A percentile compares a stretch with the other conserved stretches of the same genome.
Conservation (phyloP, 257 asterid genomes). For the Capsicum chinense region DNA sequence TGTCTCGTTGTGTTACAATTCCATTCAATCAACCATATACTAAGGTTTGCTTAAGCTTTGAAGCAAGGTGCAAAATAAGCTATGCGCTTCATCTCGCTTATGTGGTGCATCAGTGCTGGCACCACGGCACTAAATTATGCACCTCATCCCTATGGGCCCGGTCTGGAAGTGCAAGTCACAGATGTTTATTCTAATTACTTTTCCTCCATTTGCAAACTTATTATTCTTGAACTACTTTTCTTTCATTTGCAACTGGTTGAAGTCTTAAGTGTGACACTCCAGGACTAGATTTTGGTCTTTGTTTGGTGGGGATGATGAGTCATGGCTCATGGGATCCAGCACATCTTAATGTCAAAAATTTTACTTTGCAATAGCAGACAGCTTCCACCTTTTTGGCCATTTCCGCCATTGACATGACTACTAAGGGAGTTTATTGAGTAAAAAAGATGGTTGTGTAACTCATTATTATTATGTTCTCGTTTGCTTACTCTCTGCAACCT, state of each 20-base stretch:
- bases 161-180: not conserved
- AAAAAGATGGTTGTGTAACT: not conserved
- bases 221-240: not conserved
- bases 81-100: not conserved
- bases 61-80: not conserved
- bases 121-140: not conserved
- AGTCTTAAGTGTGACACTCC: not conserved
- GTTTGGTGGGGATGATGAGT: not conserved
- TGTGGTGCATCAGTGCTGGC: not conserved
- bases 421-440: conserved; percentile 1
- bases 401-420: not conserved
- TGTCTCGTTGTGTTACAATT: not conserved
- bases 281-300: not conserved
- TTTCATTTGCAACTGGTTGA: not conserved
- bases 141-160: not conserved
- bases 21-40: not conserved
- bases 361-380: not conserved
- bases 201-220: no score
- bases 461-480: not conserved
- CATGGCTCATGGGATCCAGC: not conserved
- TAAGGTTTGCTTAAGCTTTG: not conserved
- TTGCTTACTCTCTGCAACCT: not conserved
- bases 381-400: not conserved
- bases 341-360: not conserved
- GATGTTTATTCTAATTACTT: not conserved